A percentile compares a stretch with the other conserved stretches of the same genome.
phyloP scores from a whole-genome alignment of 1,284 basidiomycete species.

The Chiua sp. region DNA sequence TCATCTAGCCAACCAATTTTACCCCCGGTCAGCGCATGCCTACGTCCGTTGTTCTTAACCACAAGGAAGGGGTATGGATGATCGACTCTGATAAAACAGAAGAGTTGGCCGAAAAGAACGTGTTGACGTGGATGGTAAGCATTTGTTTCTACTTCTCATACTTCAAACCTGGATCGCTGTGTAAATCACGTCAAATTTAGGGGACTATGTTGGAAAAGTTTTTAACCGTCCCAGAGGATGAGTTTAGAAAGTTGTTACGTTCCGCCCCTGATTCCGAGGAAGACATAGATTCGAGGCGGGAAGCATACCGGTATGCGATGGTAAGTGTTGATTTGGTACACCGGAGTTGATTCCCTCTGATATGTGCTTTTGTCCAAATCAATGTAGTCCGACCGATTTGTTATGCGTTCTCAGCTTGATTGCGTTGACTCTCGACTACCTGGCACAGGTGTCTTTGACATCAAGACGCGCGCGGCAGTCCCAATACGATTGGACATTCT shows the following conservation, averaged over 20 bases:
- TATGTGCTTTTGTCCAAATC: neutral
- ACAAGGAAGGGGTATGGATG: constrained; percentile 74
- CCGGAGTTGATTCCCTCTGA: too few species aligned
- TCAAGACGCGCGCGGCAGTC: constrained; percentile 92
- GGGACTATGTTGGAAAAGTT: constrained; percentile 92
- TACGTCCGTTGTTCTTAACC: constrained; percentile 69
- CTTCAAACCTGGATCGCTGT: too few species aligned
- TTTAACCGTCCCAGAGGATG: constrained; percentile 69
- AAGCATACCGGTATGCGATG: constrained; percentile 86
- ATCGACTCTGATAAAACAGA: constrained; percentile 75
- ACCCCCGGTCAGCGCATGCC: constrained; percentile 86
- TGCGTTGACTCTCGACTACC: constrained; percentile 84
- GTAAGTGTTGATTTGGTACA: constrained; percentile 43
- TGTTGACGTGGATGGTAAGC: constrained; percentile 82
- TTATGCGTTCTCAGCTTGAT: constrained; percentile 97
- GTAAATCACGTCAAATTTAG: constrained; percentile 40
- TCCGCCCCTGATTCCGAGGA: constrained; percentile 43
- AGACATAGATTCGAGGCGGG: constrained; percentile 47
- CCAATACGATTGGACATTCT: constrained; percentile 87
- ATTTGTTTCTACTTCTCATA: too few species aligned
- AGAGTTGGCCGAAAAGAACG: constrained; percentile 62
- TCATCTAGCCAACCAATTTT: constrained; percentile 62
- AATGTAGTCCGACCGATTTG: constrained; percentile 69
- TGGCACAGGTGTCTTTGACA: constrained; percentile 92
- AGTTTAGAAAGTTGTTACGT: constrained; percentile 72